Conservation (phyloP, 1,139 yeast species). For the Nakaseomyces uthaithaninus region DNA sequence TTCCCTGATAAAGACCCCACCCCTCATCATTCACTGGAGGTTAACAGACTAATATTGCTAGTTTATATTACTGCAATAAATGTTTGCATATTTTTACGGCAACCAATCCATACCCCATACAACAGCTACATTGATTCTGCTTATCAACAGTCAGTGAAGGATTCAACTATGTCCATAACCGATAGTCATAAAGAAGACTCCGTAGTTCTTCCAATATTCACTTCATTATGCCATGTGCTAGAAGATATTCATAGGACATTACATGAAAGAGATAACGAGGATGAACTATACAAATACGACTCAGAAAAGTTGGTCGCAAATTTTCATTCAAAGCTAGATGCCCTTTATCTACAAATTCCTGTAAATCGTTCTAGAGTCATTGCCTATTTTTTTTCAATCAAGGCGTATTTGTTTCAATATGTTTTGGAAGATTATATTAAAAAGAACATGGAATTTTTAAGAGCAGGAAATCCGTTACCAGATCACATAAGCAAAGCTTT, state of each 20-base stretch:
- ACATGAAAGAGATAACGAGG: slow-evolving; percentile 29
- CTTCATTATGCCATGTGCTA: slow-evolving; percentile 50
- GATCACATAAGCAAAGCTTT: slow-evolving; percentile 36
- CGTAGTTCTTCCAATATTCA: slow-evolving; percentile 46
- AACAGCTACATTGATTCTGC: slow-evolving; percentile 18
- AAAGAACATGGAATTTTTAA: slow-evolving; percentile 10
- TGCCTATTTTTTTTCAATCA: slow-evolving; percentile 55
- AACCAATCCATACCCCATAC: slow-evolving; percentile 31
- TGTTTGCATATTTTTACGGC: slow-evolving; percentile 30
- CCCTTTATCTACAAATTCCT: slow-evolving; percentile 29
- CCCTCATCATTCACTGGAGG: slow-evolving; percentile 6
- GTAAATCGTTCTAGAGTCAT: slow-evolving; percentile 37
- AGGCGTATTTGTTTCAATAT: slow-evolving; percentile 62
- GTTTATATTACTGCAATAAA: slow-evolving; percentile 34
- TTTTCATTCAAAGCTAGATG: slow-evolving; percentile 19
- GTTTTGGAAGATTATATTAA: slow-evolving; percentile 16
- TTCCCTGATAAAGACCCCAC: slow-evolving; percentile 4
- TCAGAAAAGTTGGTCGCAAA: slow-evolving; percentile 13
- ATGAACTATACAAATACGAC: slow-evolving; percentile 17
- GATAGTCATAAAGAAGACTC: slow-evolving; percentile 31
- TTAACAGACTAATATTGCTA: slow-evolving; percentile 28
- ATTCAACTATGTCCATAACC: slow-evolving; percentile 8
- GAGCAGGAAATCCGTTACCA: slow-evolving; percentile 15
- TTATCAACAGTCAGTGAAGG: slow-evolving; percentile 17
- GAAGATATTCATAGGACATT: slow-evolving; percentile 56